Conservation (phyloP, 305 asterid species). For the Solanum hybrid region DNA sequence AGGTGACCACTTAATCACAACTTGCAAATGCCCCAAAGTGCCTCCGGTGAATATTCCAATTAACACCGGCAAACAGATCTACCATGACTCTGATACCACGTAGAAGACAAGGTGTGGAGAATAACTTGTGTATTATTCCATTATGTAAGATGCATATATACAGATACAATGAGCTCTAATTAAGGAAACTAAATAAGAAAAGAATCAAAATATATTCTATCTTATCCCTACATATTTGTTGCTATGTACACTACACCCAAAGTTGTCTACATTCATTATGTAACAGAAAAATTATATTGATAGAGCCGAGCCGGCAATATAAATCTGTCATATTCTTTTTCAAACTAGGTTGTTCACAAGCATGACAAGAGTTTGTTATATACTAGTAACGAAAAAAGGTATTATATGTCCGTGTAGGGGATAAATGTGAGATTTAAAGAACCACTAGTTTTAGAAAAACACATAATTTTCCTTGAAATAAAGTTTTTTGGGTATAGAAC, state of each 20-base stretch:
- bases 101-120: background rate
- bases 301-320: background rate
- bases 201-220: too few species aligned
- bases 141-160: background rate
- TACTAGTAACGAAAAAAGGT: background rate
- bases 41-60: background rate
- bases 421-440: background rate
- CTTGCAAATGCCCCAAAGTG: background rate
- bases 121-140: background rate
- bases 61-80: background rate
- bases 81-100: background rate
- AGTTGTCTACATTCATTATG: background rate
- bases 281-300: background rate
- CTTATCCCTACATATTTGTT: background rate
- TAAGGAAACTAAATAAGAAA: background rate
- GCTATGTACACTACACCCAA: background rate
- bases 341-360: background rate
- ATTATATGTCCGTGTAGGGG: background rate
- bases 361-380: background rate
- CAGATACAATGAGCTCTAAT: background rate
- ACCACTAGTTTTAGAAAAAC: background rate
- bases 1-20: background rate
- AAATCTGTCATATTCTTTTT: background rate
- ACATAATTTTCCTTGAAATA: background rate
- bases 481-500: background rate